phyloP scores from a whole-genome alignment of 2,329 filamentous ascomycete species.

The Exophiala sideris region DNA sequence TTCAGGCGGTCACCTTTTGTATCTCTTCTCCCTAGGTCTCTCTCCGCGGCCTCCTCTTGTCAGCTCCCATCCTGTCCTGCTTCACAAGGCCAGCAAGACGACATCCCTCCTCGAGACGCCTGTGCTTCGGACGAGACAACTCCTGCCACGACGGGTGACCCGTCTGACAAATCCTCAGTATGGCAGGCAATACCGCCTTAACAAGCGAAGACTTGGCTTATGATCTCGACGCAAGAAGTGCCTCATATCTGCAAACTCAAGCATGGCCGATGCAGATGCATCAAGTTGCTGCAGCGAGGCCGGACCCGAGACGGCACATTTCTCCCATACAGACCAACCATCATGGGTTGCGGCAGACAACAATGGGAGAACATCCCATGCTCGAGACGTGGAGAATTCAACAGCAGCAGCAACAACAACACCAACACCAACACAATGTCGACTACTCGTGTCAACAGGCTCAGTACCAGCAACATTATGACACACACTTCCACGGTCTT shows the following conservation, averaged over 20 bases:
- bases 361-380: constrained; percentile 42
- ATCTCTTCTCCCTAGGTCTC: constrained; percentile 18
- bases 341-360: constrained; percentile 42
- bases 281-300: constrained; percentile 34
- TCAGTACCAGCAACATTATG: constrained; percentile 54
- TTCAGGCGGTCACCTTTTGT: constrained; percentile 25
- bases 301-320: constrained; percentile 38
- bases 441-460: constrained; percentile 31
- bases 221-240: constrained; percentile 46
- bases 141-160: constrained; percentile 18
- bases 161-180: constrained; percentile 28
- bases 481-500: constrained; percentile 55
- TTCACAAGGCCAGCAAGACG: constrained; percentile 24
- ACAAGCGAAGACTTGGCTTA: constrained; percentile 44
- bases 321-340: constrained; percentile 42
- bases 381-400: constrained; percentile 48
- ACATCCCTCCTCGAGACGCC: constrained; percentile 15
- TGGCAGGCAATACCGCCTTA: constrained; percentile 46
- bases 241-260: constrained; percentile 40
- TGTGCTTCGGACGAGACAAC: constrained; percentile 18
- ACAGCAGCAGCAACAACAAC: constrained; percentile 27
- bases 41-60: constrained; percentile 15
- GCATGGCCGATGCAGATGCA: constrained; percentile 44
- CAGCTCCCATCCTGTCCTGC: constrained; percentile 20
- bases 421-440: constrained; percentile 16